Evolutionary conservation across 1,139 yeast genomes (phyloP).

Genomic region (Insectozyma bohioensis): DNA sequence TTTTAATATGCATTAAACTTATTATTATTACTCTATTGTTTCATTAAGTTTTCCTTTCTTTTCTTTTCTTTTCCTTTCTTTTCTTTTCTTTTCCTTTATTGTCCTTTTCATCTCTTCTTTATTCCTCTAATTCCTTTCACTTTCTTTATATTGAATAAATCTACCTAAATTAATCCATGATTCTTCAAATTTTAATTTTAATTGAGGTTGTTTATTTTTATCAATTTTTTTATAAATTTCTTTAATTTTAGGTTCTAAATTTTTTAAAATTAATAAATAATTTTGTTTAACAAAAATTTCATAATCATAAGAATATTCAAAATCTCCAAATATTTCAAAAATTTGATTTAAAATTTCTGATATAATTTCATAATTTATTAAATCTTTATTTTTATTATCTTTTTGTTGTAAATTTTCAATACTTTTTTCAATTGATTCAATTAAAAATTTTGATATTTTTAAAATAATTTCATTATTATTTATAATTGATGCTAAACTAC

Average conservation of each 20-base stretch:
- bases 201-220: conserved; percentile 55
- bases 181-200: conserved; percentile 70
- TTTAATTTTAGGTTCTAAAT: conserved; percentile 49
- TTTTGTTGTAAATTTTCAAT: conserved; percentile 12
- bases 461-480: conserved; percentile 47
- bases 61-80: no score
- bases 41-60: no score
- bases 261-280: conserved; percentile 45
- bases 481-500: conserved; percentile 51
- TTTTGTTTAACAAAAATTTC: conserved; percentile 62
- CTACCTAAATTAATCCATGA: conserved; percentile 65
- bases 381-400: conserved; percentile 15
- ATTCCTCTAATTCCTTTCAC: conserved; percentile 17
- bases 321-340: conserved; percentile 84
- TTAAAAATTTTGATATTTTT: conserved; percentile 46
- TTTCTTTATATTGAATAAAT: conserved; percentile 71
- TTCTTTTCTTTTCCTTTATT: no score
- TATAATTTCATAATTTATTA: conserved; percentile 37
- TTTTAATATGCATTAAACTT: no score
- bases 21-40: no score
- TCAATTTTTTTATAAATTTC: conserved; percentile 64
- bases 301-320: conserved; percentile 60
- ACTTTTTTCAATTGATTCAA: conserved; percentile 27
- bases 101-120: no score
- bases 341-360: conserved; percentile 64